phyloP scores from a whole-genome alignment of 805 yeast genomes.

The Kodamaea nitidulidarum region DNA sequence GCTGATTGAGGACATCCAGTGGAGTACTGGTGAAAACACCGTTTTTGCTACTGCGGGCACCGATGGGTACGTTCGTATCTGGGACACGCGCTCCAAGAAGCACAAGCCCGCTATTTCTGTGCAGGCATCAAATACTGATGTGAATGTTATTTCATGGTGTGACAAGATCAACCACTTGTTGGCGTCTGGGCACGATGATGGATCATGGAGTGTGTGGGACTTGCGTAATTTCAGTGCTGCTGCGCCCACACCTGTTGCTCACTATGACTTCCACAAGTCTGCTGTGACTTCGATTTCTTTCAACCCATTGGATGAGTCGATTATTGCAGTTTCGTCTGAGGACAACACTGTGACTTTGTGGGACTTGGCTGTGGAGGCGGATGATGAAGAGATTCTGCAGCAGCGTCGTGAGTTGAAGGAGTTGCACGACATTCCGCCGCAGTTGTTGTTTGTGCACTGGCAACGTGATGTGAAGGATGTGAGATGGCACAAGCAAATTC shows the following conservation, averaged over 20 bases:
- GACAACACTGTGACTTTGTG: constrained; percentile 96
- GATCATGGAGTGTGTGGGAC: constrained; percentile 98
- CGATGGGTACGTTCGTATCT: constrained; percentile 87
- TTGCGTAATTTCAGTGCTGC: constrained; percentile 68
- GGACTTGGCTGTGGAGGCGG: constrained; percentile 99
- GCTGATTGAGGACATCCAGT: constrained; percentile 94
- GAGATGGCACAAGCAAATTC: constrained; percentile 96
- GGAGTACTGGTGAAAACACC: constrained; percentile 89
- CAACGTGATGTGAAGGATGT: constrained; percentile 97
- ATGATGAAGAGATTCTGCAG: constrained; percentile 90
- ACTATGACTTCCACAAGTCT: constrained; percentile 90
- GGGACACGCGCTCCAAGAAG: constrained; percentile 94
- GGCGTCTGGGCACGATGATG: constrained; percentile 97
- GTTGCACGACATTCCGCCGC: constrained; percentile 89
- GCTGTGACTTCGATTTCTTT: constrained; percentile 91
- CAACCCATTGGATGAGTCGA: constrained; percentile 93
- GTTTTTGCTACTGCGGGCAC: constrained; percentile 94
- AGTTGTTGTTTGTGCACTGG: constrained; percentile 95
- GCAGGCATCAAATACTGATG: constrained; percentile 74
- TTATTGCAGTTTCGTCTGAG: constrained; percentile 91
- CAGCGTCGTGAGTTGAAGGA: constrained; percentile 78
- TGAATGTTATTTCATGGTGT: constrained; percentile 96
- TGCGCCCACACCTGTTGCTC: constrained; percentile 79
- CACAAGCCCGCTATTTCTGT: constrained; percentile 88
- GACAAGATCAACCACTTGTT: constrained; percentile 77